Percentiles rank a stretch among this genome's conserved stretches.
These are phyloP conservation scores for Cetradonia linearis DNA, from an alignment of 495 filamentous ascomycete species.

Conservation along the genomic window DNA sequence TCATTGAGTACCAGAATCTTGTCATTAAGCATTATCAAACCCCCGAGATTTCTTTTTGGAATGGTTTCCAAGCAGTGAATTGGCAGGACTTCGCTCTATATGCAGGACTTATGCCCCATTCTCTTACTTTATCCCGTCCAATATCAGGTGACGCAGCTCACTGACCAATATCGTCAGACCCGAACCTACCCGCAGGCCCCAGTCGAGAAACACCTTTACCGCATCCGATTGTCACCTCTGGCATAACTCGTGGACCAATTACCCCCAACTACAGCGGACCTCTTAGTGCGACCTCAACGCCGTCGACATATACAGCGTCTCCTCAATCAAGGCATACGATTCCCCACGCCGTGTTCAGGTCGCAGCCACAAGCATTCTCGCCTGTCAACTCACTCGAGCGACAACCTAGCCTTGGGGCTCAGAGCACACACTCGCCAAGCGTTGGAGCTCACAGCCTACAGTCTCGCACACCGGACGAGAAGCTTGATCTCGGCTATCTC, in stretches of 20 bases:
- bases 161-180: not conserved
- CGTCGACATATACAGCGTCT: conserved; percentile 17
- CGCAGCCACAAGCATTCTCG: conserved; percentile 15
- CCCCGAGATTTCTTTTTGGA: no score
- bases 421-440: not conserved
- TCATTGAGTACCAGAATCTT: no score
- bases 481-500: conserved; percentile 59
- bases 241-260: not conserved
- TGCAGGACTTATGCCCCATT: no score
- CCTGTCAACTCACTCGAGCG: conserved; percentile 30
- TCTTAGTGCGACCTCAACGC: conserved; percentile 15
- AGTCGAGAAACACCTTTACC: not conserved
- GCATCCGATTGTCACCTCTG: conserved; percentile 4
- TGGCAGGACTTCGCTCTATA: no score
- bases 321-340: conserved; percentile 16
- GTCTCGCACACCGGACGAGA: conserved; percentile 41
- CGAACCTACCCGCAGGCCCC: conserved; percentile 9
- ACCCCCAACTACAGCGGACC: not conserved
- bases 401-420: conserved; percentile 41
- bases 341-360: conserved; percentile 9
- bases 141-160: not conserved
- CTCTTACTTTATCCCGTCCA: not conserved
- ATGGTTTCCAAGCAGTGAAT: no score
- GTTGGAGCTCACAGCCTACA: conserved; percentile 50
- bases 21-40: no score